Evolutionary conservation across 345 rosid genomes (phyloP).

Genomic region (Bruguiera sexangula): DNA sequence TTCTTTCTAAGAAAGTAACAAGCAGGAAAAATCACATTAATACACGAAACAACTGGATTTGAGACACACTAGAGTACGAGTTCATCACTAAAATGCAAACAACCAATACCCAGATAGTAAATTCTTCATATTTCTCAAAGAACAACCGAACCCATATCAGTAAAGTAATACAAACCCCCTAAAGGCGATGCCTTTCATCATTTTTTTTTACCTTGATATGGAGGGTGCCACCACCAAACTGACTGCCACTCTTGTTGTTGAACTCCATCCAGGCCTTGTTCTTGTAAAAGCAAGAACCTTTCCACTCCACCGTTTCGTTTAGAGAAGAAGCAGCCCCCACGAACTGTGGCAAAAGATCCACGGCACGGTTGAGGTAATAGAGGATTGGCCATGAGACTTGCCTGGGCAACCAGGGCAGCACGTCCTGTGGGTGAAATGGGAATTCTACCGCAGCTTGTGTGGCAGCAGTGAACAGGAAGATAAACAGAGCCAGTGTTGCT

Average conservation of each 20-base stretch:
- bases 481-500: neutral
- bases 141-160: neutral
- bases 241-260: conserved; percentile 67
- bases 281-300: conserved; percentile 84
- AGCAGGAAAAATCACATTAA: too few species aligned
- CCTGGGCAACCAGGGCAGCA: conserved; percentile 68
- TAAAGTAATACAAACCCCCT: neutral
- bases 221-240: conserved; percentile 90
- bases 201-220: conserved; percentile 56
- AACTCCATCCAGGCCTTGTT: conserved; percentile 89
- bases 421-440: conserved; percentile 71
- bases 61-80: too few species aligned
- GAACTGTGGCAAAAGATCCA: conserved; percentile 76
- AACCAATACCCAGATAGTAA: neutral
- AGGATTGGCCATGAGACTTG: conserved; percentile 83
- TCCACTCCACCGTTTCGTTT: conserved; percentile 56
- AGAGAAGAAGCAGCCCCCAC: conserved; percentile 67
- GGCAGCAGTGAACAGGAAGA: conserved; percentile 1
- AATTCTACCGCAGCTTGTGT: conserved; percentile 18
- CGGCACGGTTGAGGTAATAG: conserved; percentile 49
- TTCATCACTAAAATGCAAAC: neutral
- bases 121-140: neutral
- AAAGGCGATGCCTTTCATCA: neutral
- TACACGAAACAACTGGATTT: too few species aligned
- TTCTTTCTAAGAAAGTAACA: too few species aligned